These are phyloP conservation scores for Cryptococcus sp. DNA, from an alignment of 1,284 basidiomycete species.

Conservation along the genomic window DNA sequence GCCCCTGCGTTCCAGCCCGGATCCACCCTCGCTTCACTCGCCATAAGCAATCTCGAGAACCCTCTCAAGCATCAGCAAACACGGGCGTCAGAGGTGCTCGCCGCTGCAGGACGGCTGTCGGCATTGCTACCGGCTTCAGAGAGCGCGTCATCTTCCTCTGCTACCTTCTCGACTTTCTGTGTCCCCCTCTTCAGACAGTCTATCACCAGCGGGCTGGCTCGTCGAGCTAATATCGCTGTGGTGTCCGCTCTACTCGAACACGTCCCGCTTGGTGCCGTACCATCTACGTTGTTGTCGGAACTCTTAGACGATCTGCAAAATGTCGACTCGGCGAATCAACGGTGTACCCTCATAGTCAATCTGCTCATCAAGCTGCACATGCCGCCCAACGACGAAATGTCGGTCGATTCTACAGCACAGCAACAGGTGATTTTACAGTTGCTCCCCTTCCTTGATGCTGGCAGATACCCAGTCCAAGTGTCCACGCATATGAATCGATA, in stretches of 20 bases:
- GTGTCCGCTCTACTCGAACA: conserved; percentile 27
- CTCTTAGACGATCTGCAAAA: conserved; percentile 30
- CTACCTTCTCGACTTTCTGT: conserved; percentile 18
- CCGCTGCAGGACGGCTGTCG: conserved; percentile 19
- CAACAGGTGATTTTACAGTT: conserved; percentile 24
- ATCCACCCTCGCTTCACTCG: conserved; percentile 15
- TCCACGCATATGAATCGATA: conserved; percentile 32
- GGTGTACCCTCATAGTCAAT: conserved; percentile 31
- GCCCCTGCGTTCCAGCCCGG: conserved; percentile 27
- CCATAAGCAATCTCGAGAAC: conserved; percentile 28
- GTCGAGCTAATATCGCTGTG: conserved; percentile 21
- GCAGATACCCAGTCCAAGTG: conserved; percentile 9
- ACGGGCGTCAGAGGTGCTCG: conserved; percentile 33
- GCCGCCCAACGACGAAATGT: neutral
- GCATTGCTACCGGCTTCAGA: conserved; percentile 9
- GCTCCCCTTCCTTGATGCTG: conserved; percentile 26
- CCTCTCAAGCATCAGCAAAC: conserved; percentile 25
- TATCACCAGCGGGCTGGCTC: conserved; percentile 13
- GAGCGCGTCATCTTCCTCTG: conserved; percentile 1
- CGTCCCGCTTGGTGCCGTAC: conserved; percentile 22
- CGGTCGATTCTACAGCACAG: neutral
- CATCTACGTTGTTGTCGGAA: conserved; percentile 17
- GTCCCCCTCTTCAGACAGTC: conserved; percentile 30
- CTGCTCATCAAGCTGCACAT: conserved; percentile 15
- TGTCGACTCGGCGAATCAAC: conserved; percentile 23